Conservation (phyloP, 73 alveolate species). For the Tetrahymena thermophila region DNA sequence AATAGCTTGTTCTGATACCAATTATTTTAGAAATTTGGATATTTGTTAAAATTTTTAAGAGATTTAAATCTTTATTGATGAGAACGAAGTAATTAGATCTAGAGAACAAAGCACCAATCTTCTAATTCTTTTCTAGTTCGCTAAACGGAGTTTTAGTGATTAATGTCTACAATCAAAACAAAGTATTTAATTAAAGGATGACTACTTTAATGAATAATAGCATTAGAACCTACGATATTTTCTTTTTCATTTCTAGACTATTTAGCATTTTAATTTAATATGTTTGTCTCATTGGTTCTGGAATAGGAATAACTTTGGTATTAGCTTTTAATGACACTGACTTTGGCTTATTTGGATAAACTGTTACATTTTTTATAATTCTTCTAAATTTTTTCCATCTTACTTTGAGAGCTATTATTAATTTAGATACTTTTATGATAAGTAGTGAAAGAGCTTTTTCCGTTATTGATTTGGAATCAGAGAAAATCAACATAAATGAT, state of each 20-base stretch:
- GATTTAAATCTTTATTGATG: background rate
- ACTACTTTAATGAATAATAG: background rate
- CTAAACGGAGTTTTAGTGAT: background rate
- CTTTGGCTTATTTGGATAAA: background rate
- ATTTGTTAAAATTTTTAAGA: background rate
- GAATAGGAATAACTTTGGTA: background rate
- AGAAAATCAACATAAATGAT: background rate
- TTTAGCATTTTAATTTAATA: background rate
- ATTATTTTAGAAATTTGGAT: background rate
- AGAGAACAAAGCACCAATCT: background rate
- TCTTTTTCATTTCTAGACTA: background rate
- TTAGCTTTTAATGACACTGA: background rate
- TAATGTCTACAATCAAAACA: background rate
- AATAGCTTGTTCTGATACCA: background rate
- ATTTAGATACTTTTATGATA: background rate
- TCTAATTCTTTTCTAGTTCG: background rate
- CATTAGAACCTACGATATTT: background rate
- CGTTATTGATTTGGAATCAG: background rate
- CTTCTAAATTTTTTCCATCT: background rate
- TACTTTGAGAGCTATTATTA: background rate
- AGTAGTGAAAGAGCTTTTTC: background rate
- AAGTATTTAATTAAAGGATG: background rate
- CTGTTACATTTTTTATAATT: background rate
- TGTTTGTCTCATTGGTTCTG: background rate
- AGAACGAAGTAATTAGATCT: background rate